Percentiles rank a stretch among this genome's conserved stretches.
Evolutionary conservation across 768 basidiomycete species (phyloP).

Genomic region (Lactarius hengduanensis): DNA sequence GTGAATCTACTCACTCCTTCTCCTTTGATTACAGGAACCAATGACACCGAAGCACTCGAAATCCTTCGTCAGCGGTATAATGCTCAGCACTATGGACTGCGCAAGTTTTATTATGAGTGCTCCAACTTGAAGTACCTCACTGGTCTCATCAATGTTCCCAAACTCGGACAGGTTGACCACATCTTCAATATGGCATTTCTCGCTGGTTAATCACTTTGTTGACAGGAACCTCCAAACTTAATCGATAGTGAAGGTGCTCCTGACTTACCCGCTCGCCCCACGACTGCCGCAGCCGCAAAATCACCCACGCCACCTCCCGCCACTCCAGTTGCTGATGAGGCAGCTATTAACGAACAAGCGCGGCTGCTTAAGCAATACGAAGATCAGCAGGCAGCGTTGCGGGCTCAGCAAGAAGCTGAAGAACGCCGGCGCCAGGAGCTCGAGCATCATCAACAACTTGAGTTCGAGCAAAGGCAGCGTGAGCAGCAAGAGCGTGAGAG

Average conservation of each 20-base stretch:
- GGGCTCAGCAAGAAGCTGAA: constrained; percentile 76
- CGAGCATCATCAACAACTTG: constrained; percentile 76
- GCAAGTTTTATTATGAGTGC: constrained; percentile 99
- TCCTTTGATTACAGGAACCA: constrained; percentile 63
- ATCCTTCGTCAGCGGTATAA: constrained; percentile 85
- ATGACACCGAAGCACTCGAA: constrained; percentile 84
- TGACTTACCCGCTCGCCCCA: constrained; percentile 81
- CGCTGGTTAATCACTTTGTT: constrained; percentile 11
- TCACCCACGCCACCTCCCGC: constrained; percentile 66
- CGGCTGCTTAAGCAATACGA: constrained; percentile 96
- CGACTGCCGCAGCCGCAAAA: constrained; percentile 45
- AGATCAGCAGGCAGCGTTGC: constrained; percentile 88
- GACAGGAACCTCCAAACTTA: constrained; percentile 94
- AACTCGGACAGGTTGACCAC: constrained; percentile 76
- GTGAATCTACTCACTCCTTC: not conserved
- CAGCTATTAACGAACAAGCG: constrained; percentile 83
- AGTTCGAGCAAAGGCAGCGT: constrained; percentile 86
- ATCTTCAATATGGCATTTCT: constrained; percentile 1
- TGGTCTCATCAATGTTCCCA: constrained; percentile 96
- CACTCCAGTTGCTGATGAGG: constrained; percentile 66
- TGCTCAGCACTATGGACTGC: constrained; percentile 87
- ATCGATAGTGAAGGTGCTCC: constrained; percentile 79
- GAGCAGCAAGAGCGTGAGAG: constrained; percentile 88
- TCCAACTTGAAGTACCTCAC: constrained; percentile 98
- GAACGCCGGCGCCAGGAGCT: constrained; percentile 75